Base-by-base conservation (phyloP, 257 asterid genomes). In the Sherardia arvensis region DNA sequence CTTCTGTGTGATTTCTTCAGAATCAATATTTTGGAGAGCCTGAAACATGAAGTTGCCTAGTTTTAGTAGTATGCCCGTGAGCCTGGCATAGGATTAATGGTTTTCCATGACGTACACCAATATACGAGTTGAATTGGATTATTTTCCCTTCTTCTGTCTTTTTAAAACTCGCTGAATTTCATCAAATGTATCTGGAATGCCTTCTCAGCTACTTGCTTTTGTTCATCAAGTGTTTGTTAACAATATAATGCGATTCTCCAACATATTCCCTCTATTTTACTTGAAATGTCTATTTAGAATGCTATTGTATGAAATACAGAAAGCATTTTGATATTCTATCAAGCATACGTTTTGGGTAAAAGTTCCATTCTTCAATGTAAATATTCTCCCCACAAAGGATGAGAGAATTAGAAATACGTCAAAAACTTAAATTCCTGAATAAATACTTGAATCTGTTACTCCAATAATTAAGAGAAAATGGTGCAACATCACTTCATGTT, bases 171-270 rank as follows among this genome's bases (percentile, higher is more conserved):
- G 3, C 26, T 36, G 9, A 20, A 48, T 34, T 53, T 18, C 34
- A 27, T 21, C 5, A 53, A 62, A 15, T 22, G 9, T 18, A 30
- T 14, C 23, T 34, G 11, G 30, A 59, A 68, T 34, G 66, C 34
- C 49, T 53, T 69, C 66, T 48, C 43, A 58, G 43, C 43, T 59
- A n/a, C 63, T 59, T 25, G 25, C 33, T 51, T 51, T 32, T 30
- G 12, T 29, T 0, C 21, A 18, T 28, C 9, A 45, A 14, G 10
- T 7, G 34, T n/a, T n/a, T n/a, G n/a, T n/a, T n/a, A n/a, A n/a
- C n/a, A n/a, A n/a, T n/a, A n/a, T n/a, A n/a, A n/a, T n/a, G n/a
- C n/a, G n/a, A n/a, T n/a, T n/a, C n/a, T n/a, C n/a, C n/a, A n/a
- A n/a, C 34, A 32, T 34, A 7, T 12, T 34, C 2, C 14, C 6